Conservation (phyloP, 768 basidiomycete genomes). For the Rhizopogon sp. region DNA sequence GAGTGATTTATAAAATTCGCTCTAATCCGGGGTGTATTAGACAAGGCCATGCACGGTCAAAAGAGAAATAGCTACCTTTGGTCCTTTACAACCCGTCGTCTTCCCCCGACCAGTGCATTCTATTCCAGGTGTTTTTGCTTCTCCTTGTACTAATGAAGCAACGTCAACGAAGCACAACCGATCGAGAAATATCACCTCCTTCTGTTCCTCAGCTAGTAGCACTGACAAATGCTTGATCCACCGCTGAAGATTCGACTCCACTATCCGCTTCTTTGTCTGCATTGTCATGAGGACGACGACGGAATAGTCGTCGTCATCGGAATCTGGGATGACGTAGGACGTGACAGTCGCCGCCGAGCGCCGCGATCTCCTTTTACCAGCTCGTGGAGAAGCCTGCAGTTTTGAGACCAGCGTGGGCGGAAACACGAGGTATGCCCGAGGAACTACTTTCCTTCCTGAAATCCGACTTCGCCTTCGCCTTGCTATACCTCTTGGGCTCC, state of each 20-base stretch:
- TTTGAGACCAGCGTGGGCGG: constrained; percentile 11
- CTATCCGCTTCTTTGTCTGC: constrained; percentile 31
- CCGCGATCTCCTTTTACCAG: constrained; percentile 51
- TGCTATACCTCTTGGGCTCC: constrained; percentile 20
- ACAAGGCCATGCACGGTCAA: background rate
- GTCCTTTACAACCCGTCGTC: constrained; percentile 46
- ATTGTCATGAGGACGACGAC: too few species aligned
- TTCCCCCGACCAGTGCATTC: constrained; percentile 35
- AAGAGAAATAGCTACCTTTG: constrained; percentile 43
- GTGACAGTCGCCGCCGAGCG: constrained; percentile 46
- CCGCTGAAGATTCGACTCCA: constrained; percentile 45
- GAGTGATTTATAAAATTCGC: constrained; percentile 64
- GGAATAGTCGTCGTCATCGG: too few species aligned
- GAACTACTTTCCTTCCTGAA: constrained; percentile 40
- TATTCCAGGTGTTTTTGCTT: constrained; percentile 54
- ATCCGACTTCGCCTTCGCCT: constrained; percentile 22
- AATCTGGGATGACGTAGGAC: constrained; percentile 65
- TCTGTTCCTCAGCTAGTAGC: constrained; percentile 60
- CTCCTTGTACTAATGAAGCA: constrained; percentile 48
- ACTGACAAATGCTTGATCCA: constrained; percentile 67
- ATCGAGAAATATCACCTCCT: constrained; percentile 44
- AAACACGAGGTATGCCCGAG: constrained; percentile 22
- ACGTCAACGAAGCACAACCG: background rate
- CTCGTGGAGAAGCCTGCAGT: constrained; percentile 16
- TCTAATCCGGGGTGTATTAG: constrained; percentile 32